Conservation (phyloP, 1,284 basidiomycete genomes). For the Dichomitus squalens region DNA sequence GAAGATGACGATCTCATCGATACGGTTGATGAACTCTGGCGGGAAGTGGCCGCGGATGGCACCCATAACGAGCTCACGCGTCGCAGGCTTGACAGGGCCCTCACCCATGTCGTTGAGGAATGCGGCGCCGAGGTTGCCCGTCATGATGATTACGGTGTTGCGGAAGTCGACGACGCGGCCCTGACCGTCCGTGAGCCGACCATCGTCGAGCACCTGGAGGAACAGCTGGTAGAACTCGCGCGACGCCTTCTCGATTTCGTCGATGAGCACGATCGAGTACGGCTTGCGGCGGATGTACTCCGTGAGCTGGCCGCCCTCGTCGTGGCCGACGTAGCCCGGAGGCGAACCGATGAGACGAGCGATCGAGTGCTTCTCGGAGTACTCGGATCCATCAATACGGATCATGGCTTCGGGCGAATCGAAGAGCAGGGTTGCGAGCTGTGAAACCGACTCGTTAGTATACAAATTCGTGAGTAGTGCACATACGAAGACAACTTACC, state of each 20-base stretch:
- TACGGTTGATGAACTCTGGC: conserved; percentile 92
- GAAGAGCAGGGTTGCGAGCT: conserved; percentile 87
- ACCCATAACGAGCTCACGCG: conserved; percentile 72
- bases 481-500: conserved; percentile 45
- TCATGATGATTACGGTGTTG: conserved; percentile 94
- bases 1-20: conserved; percentile 91
- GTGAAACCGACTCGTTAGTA: conserved; percentile 24
- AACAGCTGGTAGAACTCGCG: conserved; percentile 91
- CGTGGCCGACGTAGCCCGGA: conserved; percentile 91
- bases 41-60: conserved; percentile 86
- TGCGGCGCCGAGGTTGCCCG: conserved; percentile 85
- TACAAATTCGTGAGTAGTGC: background rate
- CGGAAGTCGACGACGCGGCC: conserved; percentile 78
- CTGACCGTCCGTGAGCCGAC: conserved; percentile 89
- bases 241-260: conserved; percentile 91
- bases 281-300: conserved; percentile 91
- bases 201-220: conserved; percentile 94
- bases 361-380: conserved; percentile 93
- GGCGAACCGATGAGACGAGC: conserved; percentile 89
- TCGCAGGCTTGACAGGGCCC: conserved; percentile 67
- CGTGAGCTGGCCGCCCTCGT: conserved; percentile 88
- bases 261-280: conserved; percentile 80
- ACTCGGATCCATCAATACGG: conserved; percentile 90
- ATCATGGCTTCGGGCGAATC: conserved; percentile 92
- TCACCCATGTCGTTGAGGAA: conserved; percentile 80